A percentile compares a stretch with the other conserved stretches of the same genome.
phyloP scores from a whole-genome alignment of 2,329 filamentous ascomycete species.

The Diaporthe eres region DNA sequence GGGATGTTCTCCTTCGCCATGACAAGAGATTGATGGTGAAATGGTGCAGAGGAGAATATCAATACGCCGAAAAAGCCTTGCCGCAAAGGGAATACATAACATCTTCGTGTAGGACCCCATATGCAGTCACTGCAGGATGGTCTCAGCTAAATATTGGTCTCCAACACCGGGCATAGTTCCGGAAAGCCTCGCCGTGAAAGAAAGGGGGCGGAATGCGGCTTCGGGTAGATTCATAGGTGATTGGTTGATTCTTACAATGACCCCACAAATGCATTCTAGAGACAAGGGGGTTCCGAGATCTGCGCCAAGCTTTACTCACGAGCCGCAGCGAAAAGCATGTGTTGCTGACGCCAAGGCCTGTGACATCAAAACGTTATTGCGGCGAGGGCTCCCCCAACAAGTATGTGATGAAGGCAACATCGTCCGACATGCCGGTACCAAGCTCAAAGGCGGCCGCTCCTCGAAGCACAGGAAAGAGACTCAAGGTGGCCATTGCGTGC shows the following conservation, averaged over 20 bases:
- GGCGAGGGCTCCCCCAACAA: background rate
- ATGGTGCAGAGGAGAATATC: too few species aligned
- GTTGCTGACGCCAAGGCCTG: background rate
- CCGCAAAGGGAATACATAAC: background rate
- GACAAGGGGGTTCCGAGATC: background rate
- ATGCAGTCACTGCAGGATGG: background rate
- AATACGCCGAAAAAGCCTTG: background rate
- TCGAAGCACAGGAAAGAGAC: background rate
- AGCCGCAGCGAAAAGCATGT: background rate
- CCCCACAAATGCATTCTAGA: background rate
- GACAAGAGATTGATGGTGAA: background rate
- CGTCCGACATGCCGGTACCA: background rate
- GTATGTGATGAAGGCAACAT: background rate
- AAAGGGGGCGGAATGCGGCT: background rate
- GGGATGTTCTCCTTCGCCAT: background rate
- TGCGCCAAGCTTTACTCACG: background rate
- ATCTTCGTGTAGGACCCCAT: background rate
- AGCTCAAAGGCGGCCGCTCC: background rate
- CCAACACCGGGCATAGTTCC: background rate
- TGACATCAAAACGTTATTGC: too few species aligned
- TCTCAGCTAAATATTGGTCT: background rate
- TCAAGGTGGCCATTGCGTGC: constrained; percentile 50
- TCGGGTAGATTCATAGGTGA: background rate
- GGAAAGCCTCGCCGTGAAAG: background rate
- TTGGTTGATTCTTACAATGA: background rate